These are phyloP conservation scores for Fusarium sp. DNA, from an alignment of 2,329 filamentous ascomycete genomes.

Conservation along the genomic window DNA sequence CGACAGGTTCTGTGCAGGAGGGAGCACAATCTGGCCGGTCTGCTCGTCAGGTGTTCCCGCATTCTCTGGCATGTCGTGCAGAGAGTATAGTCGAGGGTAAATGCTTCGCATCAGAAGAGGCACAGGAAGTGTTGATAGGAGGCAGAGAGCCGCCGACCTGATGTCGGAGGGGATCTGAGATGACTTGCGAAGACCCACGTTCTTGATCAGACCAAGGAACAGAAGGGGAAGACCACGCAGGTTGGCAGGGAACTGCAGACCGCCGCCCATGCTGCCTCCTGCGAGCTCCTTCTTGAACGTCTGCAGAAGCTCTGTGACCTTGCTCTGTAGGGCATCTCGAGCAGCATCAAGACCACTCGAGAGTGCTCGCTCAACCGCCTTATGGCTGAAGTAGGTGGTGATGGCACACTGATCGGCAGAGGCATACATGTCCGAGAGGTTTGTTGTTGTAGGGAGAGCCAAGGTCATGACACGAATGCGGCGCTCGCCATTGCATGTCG, in stretches of 20 bases:
- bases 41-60: slow-evolving; percentile 87
- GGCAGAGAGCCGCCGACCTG: slow-evolving; percentile 89
- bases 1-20: slow-evolving; percentile 85
- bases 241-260: slow-evolving; percentile 94
- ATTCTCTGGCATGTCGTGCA: slow-evolving; percentile 96
- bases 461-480: slow-evolving; percentile 95
- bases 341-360: slow-evolving; percentile 90
- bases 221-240: slow-evolving; percentile 88
- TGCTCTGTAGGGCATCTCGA: slow-evolving; percentile 89
- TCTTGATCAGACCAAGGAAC: slow-evolving; percentile 96
- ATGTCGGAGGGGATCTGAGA: slow-evolving; percentile 95
- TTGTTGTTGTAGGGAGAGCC: slow-evolving; percentile 91
- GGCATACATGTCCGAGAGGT: slow-evolving; percentile 90
- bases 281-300: slow-evolving; percentile 98
- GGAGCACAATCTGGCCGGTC: slow-evolving; percentile 90
- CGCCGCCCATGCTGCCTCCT: slow-evolving; percentile 94
- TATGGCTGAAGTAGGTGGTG: slow-evolving; percentile 95
- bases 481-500: slow-evolving; percentile 96
- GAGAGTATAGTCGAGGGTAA: slow-evolving; percentile 84
- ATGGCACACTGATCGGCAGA: slow-evolving; percentile 96
- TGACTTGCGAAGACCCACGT: slow-evolving; percentile 92
- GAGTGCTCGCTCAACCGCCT: slow-evolving; percentile 91
- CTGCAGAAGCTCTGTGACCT: slow-evolving; percentile 90
- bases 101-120: slow-evolving; percentile 95
- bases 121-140: slow-evolving; percentile 92